Evolutionary conservation across 2,329 filamentous ascomycete genomes (phyloP), one percentile per base, ranked within the genome.

Genomic region (Talaromyces rugulosus): DNA sequence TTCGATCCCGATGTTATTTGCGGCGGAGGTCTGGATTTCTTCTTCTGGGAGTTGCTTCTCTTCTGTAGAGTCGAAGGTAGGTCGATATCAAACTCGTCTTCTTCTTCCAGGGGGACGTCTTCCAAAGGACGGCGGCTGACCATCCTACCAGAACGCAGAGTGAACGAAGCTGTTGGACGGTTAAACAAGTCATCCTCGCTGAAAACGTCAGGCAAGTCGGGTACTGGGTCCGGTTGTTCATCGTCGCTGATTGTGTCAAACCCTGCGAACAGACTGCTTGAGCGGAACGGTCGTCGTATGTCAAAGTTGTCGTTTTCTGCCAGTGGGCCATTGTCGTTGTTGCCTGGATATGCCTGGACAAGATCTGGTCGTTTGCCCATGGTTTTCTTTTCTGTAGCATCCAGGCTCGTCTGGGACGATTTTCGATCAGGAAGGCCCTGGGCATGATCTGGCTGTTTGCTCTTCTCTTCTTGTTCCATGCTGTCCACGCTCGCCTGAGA

Each of bases 251-350:
- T 82, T 12, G 85, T 86, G 54, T 94, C 90, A 67, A 96, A 95
- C 0, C 91, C 91, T 34, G 91, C 90, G 74, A 95, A 95, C n/a
- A 96, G 80, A 71, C 90, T 95, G 75, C 90, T 94, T 56, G 91
- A 88, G 60, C 91, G 84, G 70, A 90, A 87, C 0, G 90, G 89
- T 16, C 88, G 84, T 63, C 88, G 84, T 71, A 89, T 81, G 1
- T 87, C 84, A 2, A 83, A 82, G 59, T 82, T 84, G 14, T 85
- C 81, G 60, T 80, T 76, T 23, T 75, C 78, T 1, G 87, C 87
- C 47, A 92, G 77, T 1, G 90, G 89, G 0, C 89, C 89, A 69
- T 93, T 88, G 68, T 95, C 90, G 68, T 93, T 92, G 72, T 92
- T 91, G 0, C 88, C 89, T 2, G 89, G 88, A 71, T 92, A 93